phyloP scores from a whole-genome alignment of 805 yeast species.

The Metschnikowia colocasiae region DNA sequence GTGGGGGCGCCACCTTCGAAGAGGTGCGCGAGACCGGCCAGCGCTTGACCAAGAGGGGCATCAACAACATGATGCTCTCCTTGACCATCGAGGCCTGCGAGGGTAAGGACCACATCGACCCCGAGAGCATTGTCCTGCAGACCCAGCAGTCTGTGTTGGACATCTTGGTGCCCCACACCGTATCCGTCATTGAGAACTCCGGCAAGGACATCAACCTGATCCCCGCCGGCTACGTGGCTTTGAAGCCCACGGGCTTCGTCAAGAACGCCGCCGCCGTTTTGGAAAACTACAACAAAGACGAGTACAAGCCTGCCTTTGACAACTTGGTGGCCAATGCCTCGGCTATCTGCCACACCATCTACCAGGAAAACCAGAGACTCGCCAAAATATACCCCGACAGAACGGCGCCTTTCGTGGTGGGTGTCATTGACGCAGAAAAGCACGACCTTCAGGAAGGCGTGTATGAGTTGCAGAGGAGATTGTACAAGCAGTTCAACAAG shows the following conservation, averaged over 20 bases:
- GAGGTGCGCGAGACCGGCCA: constrained; percentile 73
- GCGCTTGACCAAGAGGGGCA: constrained; percentile 65
- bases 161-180: constrained; percentile 69
- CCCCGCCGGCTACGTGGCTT: constrained; percentile 88
- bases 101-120: constrained; percentile 63
- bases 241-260: constrained; percentile 89
- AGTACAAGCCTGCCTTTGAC: constrained; percentile 44
- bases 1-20: constrained; percentile 79
- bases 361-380: constrained; percentile 48
- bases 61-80: constrained; percentile 92
- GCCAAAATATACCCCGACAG: constrained; percentile 57
- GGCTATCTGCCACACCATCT: constrained; percentile 54
- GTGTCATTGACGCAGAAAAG: constrained; percentile 90
- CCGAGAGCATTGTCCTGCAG: constrained; percentile 55
- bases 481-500: constrained; percentile 71
- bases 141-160: constrained; percentile 64
- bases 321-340: constrained; percentile 64
- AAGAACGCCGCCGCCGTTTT: constrained; percentile 72
- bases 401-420: constrained; percentile 65
- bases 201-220: constrained; percentile 56
- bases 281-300: constrained; percentile 53
- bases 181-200: constrained; percentile 47
- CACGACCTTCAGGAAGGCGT: constrained; percentile 87
- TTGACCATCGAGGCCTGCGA: constrained; percentile 91
- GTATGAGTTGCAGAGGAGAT: constrained; percentile 79